Conservation (phyloP, 2,329 filamentous ascomycete species). For the Clarireedia homoeocarpa region DNA sequence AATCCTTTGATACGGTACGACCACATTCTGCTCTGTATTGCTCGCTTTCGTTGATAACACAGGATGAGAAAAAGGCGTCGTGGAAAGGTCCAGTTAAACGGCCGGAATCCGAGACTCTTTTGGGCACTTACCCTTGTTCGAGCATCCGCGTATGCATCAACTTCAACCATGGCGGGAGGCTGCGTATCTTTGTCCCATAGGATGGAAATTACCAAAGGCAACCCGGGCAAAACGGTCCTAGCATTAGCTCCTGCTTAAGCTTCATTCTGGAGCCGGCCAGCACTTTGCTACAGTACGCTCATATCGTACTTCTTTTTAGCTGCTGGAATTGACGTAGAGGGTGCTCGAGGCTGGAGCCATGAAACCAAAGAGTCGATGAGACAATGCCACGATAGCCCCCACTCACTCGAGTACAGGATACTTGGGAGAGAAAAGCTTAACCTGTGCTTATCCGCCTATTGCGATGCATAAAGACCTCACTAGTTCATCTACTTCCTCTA, state of each 20-base stretch:
- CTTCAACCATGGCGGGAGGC: slow-evolving; percentile 12
- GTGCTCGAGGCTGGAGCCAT: slow-evolving; percentile 10
- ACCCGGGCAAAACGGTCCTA: slow-evolving; percentile 8
- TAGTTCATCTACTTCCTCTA: background rate
- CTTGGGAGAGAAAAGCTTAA: background rate
- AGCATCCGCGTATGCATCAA: slow-evolving; percentile 9
- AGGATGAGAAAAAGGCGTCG: background rate
- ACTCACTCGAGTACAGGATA: background rate
- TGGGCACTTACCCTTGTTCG: slow-evolving; percentile 11
- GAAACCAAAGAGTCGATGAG: slow-evolving; percentile 13
- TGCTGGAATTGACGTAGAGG: background rate
- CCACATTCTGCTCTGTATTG: background rate
- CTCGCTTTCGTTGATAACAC: background rate
- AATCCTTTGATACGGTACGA: background rate
- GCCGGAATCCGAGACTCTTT: slow-evolving; percentile 12
- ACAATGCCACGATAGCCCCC: slow-evolving; percentile 1
- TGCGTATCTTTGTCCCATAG: slow-evolving; percentile 8
- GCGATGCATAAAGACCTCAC: background rate
- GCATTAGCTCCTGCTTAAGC: background rate
- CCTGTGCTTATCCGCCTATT: background rate
- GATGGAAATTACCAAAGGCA: no score
- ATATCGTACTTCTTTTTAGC: slow-evolving; percentile 1
- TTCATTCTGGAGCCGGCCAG: background rate
- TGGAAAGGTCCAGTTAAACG: slow-evolving; percentile 14
- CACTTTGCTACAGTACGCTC: background rate